Percentiles rank a stretch among this genome's conserved stretches.
phyloP scores from a whole-genome alignment of 2,329 filamentous ascomycete genomes.

The Botrytis aclada region DNA sequence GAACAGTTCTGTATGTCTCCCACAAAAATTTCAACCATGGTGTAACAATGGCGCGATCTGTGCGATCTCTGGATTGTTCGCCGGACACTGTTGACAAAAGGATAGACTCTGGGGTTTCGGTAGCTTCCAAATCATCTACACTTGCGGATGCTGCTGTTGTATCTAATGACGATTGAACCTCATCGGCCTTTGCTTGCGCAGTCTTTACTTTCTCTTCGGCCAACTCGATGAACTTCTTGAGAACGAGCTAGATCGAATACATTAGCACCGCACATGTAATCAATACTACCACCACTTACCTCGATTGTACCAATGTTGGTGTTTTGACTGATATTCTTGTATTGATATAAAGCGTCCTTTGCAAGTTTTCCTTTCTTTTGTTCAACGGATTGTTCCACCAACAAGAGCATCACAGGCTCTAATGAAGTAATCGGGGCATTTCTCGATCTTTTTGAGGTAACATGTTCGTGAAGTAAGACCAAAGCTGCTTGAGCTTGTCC shows the following conservation, averaged over 20 bases:
- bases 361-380: conserved; percentile 97
- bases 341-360: conserved; percentile 98
- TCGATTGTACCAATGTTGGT: conserved; percentile 98
- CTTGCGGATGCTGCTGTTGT: conserved; percentile 68
- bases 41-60: conserved; percentile 95
- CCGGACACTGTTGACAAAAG: conserved; percentile 96
- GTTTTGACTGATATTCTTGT: conserved; percentile 99
- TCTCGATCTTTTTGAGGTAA: conserved; percentile 95
- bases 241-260: conserved; percentile 61
- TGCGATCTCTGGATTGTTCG: conserved; percentile 95
- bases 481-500: conserved; percentile 89
- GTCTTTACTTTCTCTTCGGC: conserved; percentile 94
- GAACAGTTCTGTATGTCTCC: conserved; percentile 97
- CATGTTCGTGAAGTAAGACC: conserved; percentile 96
- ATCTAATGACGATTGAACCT: conserved; percentile 85
- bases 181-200: conserved; percentile 92
- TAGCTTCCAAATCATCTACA: conserved; percentile 93
- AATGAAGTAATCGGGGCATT: conserved; percentile 95
- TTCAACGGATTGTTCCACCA: conserved; percentile 95
- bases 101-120: conserved; percentile 96
- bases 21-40: conserved; percentile 99
- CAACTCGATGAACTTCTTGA: conserved; percentile 97
- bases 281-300: conserved; percentile 47
- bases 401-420: conserved; percentile 97
- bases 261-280: conserved; percentile 14